phyloP scores from a whole-genome alignment of 2,329 filamentous ascomycete genomes.

The Microdochium paspali region DNA sequence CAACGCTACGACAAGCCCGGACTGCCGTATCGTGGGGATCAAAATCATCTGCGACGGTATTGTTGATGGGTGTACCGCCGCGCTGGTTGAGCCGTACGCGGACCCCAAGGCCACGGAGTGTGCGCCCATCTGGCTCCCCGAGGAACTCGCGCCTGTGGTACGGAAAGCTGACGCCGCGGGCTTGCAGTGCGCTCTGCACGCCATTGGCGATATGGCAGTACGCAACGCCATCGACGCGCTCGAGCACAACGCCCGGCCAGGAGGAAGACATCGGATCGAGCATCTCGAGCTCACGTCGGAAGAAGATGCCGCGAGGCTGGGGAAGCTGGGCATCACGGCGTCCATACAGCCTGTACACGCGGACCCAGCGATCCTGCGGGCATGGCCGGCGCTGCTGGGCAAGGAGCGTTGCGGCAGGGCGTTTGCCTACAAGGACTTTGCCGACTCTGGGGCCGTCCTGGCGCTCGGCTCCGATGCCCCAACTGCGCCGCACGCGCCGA shows the following conservation, averaged over 20 bases:
- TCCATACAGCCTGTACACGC: slow-evolving; percentile 49
- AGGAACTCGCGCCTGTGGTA: slow-evolving; percentile 43
- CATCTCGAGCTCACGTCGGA: slow-evolving; percentile 51
- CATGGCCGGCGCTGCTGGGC: slow-evolving; percentile 51
- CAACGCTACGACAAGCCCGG: slow-evolving; percentile 31
- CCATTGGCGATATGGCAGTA: slow-evolving; percentile 54
- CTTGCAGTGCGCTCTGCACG: slow-evolving; percentile 54
- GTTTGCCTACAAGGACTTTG: slow-evolving; percentile 55
- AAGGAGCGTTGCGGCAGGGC: slow-evolving; percentile 42
- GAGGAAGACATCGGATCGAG: slow-evolving; percentile 51
- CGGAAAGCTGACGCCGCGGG: slow-evolving; percentile 40
- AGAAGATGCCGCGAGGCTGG: slow-evolving; percentile 46
- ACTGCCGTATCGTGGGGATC: slow-evolving; percentile 45
- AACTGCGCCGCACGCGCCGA: slow-evolving; percentile 31
- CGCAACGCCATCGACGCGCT: slow-evolving; percentile 48
- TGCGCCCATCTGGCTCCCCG: slow-evolving; percentile 41
- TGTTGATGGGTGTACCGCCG: slow-evolving; percentile 56
- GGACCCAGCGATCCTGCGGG: slow-evolving; percentile 50
- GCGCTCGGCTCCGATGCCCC: slow-evolving; percentile 36
- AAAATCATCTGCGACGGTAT: slow-evolving; percentile 59
- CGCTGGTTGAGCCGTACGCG: slow-evolving; percentile 47
- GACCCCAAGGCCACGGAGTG: slow-evolving; percentile 31
- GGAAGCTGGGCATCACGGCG: slow-evolving; percentile 48
- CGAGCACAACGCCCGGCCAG: slow-evolving; percentile 27
- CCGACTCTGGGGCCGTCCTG: slow-evolving; percentile 29